phyloP scores from a whole-genome alignment of 371 early-diverging fungal species.

The Actinomortierella wolfii region DNA sequence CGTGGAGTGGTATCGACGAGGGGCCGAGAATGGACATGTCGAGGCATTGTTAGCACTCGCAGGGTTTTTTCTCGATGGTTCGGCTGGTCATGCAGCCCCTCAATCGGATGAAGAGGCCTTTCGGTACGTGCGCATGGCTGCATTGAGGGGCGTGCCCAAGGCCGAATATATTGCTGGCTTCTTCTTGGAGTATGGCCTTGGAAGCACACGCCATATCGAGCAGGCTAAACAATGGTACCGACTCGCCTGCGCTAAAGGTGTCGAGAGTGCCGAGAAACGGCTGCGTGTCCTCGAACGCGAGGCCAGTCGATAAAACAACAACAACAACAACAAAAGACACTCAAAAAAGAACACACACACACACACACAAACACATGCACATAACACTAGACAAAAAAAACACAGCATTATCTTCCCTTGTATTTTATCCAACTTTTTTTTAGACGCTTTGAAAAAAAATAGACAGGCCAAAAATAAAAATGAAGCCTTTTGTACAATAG shows the following conservation, averaged over 20 bases:
- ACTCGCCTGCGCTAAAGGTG: slow-evolving; percentile 42
- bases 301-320: background rate
- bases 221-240: slow-evolving; percentile 43
- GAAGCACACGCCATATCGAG: slow-evolving; percentile 18
- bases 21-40: slow-evolving; percentile 41
- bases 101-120: slow-evolving; percentile 43
- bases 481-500: too few relatives aligned
- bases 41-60: slow-evolving; percentile 39
- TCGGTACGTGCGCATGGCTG: slow-evolving; percentile 29
- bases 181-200: slow-evolving; percentile 39
- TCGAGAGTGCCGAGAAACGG: slow-evolving; percentile 34
- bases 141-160: slow-evolving; percentile 33
- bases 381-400: too few relatives aligned
- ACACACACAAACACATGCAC: too few relatives aligned
- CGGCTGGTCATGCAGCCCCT: slow-evolving; percentile 33
- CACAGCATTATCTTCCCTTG: too few relatives aligned
- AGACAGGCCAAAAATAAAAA: too few relatives aligned
- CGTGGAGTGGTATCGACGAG: slow-evolving; percentile 36
- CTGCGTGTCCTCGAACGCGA: slow-evolving; percentile 23
- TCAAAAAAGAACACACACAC: too few relatives aligned
- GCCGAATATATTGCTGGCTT: slow-evolving; percentile 45
- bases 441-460: too few relatives aligned
- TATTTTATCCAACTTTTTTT: too few relatives aligned
- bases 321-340: too few relatives aligned
- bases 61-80: slow-evolving; percentile 41